Evolutionary conservation across 2,329 filamentous ascomycete species (phyloP), one percentile per base, ranked within the genome.

Genomic region (Ambrosiella cleistominuta): DNA sequence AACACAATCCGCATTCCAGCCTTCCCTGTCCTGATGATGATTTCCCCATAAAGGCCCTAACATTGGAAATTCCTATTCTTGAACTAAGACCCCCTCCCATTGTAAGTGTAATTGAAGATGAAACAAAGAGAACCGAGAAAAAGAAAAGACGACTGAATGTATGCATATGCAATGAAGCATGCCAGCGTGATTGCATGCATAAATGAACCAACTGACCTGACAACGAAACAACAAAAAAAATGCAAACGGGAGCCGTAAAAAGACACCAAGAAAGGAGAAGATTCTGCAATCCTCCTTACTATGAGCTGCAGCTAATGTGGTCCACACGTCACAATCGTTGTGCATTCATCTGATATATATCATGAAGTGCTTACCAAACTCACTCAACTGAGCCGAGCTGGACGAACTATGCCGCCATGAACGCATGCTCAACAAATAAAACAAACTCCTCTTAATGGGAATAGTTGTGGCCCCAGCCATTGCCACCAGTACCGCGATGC

Each of bases 391-490:
- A 27, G 27, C 27, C 27, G 4, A 27, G 27, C 27, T 27, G 27
- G 27, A 27, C 27, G 27, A 27, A 27, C 27, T 27, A 27, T 17
- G n/a, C 44, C n/a, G 44, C 44, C 19, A 17, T 8, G 44, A 47
- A 47, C 13, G 19, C 13, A 17, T 27, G 27, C 27, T 5, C 44
- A 47, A 47, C 44, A 47, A 8, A 15, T 6, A 13, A 13, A 42
- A 12, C 40, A 8, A n/a, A 13, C 8, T 47, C n/a, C 13, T 15
- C 17, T 15, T 47, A 47, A 17, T 47, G 44, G 19, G 44, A n/a
- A 4, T 81, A 81, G 73, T 81, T 81, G 64, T 73, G 74, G 63
- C 78, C 78, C 78, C 78, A 81, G 65, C 78, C 77, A 62, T 76
- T 73, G 61, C 74, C 49, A n/a, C 52, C 57, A 37, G 19, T 50